These are phyloP conservation scores for Pelargonium australe DNA, from an alignment of 441 rosid species.

Conservation along the genomic window DNA sequence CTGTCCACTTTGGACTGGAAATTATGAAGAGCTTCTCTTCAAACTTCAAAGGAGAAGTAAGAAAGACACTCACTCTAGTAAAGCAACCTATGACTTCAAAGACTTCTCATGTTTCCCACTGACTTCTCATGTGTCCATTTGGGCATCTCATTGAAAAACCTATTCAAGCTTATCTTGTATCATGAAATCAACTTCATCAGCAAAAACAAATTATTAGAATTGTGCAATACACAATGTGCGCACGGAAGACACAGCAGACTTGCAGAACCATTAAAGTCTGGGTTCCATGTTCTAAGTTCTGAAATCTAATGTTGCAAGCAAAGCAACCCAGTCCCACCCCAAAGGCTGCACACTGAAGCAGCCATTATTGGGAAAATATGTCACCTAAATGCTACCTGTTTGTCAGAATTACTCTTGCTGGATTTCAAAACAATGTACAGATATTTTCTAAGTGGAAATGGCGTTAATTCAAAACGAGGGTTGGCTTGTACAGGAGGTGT, in stretches of 20 bases:
- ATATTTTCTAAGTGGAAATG: not conserved
- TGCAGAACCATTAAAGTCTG: not conserved
- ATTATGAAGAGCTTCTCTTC: constrained; percentile 15
- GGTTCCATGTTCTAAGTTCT: not conserved
- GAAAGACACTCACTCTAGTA: not conserved
- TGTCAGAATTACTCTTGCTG: not conserved
- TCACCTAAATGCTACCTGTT: not conserved
- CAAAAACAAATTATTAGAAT: not conserved
- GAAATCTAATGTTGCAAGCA: constrained; percentile 2
- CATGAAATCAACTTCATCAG: not conserved
- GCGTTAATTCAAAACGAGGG: not conserved
- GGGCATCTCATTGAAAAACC: not conserved
- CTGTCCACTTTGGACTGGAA: constrained; percentile 25
- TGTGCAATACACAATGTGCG: not conserved
- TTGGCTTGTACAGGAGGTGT: constrained; percentile 1
- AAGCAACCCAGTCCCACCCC: not conserved
- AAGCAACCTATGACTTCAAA: not conserved
- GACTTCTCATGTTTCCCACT: constrained; percentile 8
- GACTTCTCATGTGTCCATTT: not conserved
- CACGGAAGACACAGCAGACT: not conserved
- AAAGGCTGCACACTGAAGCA: no score
- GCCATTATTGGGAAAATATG: no score
- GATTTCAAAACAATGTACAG: constrained; percentile 4
- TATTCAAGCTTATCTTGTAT: not conserved
- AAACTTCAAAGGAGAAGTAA: constrained; percentile 8